Conservation (phyloP, 2,329 filamentous ascomycete species). For the Exophiala aquamarina region DNA sequence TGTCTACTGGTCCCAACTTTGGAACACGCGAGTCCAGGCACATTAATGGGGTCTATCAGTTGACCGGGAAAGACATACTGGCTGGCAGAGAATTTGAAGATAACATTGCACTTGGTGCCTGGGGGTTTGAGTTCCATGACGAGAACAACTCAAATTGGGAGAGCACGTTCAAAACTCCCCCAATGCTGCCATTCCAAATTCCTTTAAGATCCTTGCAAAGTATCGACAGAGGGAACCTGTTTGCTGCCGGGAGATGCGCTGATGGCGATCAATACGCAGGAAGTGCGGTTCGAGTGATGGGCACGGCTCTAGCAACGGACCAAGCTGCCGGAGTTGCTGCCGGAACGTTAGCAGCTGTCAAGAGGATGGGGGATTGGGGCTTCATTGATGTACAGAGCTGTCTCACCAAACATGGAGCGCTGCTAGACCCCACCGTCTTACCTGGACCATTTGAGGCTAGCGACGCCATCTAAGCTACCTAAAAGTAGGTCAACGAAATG, state of each 20-base stretch:
- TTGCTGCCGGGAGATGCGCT: conserved; percentile 6
- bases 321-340: conserved; percentile 2
- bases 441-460: too few relatives aligned
- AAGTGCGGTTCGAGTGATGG: conserved; percentile 13
- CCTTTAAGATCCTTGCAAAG: conserved; percentile 4
- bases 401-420: too few relatives aligned
- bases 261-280: conserved; percentile 9
- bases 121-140: conserved; percentile 10
- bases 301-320: conserved; percentile 8
- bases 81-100: conserved; percentile 1
- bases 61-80: conserved; percentile 9
- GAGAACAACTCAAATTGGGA: conserved; percentile 4
- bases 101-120: conserved; percentile 7
- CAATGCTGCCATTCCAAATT: background rate
- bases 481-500: too few relatives aligned
- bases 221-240: conserved; percentile 10
- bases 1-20: conserved; percentile 12
- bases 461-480: too few relatives aligned
- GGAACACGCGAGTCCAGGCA: conserved; percentile 12
- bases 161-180: background rate
- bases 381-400: too few relatives aligned
- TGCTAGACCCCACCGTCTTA: too few relatives aligned
- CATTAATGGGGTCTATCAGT: conserved; percentile 6
- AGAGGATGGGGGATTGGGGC: too few relatives aligned
- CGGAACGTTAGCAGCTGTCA: too few relatives aligned